Base-by-base conservation (phyloP, 805 yeast species). In the Starmerella stellata region DNA sequence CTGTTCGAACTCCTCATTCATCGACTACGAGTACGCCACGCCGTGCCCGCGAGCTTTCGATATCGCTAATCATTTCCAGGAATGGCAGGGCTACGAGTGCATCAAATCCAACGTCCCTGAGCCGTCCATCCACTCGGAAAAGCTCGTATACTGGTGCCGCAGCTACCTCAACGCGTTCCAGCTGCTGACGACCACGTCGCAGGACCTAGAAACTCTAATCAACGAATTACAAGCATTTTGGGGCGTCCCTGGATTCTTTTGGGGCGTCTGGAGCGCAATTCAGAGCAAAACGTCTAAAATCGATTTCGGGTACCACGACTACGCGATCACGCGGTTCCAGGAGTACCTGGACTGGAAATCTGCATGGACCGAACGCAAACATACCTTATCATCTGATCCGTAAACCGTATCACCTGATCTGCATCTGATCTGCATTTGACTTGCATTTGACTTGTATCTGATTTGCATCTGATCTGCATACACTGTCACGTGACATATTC, bases 201-300 rank as follows among this genome's bases (percentile, higher is more conserved):
- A 35, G 7, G 50, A 60, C 19, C 57, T 75, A 4, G 63, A 63
- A 38, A 45, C 43, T 1, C 56, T 77, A 23, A 67, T 77, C 17
- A 55, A 60, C 11, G 85, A 78, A 52, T 65, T 78, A 18, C 55
- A 61, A 13, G 53, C 65, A 3, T 76, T 69, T 61, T 78, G 75
- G 60, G 90, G 90, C 0, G 57, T 78, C 57, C 90, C 90, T 0
- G 90, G 87, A 1, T 75, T 78, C 50, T 78, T 75, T 53, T 78
- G 90, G 90, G 85, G 87, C 1, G 66, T 78, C 8, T 78, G 90
- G 90, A 72, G 83, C 2, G 75, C 74, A 43, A 78, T 78, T 38
- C 90, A 78, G 55, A 65, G 76, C 43, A 66, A 66, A 39, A 69
- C 74, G 18, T 74, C 82, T 2, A 65, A 70, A 21, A 77, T 78